These are phyloP conservation scores for Babesia bovis DNA, from an alignment of 169 alveolate species.

Conservation along the genomic window DNA sequence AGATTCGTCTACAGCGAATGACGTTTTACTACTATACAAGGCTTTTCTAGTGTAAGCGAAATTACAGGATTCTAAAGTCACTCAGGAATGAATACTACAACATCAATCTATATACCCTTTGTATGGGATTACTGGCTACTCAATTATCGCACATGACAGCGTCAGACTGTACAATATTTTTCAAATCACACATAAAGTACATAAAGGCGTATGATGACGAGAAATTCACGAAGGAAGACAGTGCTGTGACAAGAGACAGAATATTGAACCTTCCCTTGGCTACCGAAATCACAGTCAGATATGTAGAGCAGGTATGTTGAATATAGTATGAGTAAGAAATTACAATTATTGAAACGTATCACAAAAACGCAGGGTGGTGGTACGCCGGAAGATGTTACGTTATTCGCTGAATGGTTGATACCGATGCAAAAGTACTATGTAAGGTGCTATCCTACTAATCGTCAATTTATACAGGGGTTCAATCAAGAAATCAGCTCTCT, in stretches of 20 bases:
- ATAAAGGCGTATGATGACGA: neutral
- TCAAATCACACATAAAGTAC: constrained; percentile 40
- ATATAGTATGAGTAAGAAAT: neutral
- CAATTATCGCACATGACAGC: constrained; percentile 37
- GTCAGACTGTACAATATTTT: constrained; percentile 41
- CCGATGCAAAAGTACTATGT: constrained; percentile 10
- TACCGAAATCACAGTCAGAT: constrained; percentile 27
- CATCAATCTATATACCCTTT: constrained; percentile 6
- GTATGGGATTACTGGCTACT: constrained; percentile 11
- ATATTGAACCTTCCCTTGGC: constrained; percentile 26
- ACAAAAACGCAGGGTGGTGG: constrained; percentile 1
- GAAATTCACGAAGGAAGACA: neutral
- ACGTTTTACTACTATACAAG: constrained; percentile 58
- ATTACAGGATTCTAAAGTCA: neutral
- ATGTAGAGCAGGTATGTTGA: constrained; percentile 24
- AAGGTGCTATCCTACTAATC: neutral
- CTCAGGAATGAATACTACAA: constrained; percentile 36
- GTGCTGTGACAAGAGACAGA: neutral
- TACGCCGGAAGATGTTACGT: constrained; percentile 44
- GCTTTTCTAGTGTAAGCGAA: constrained; percentile 54
- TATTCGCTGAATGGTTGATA: constrained; percentile 28
- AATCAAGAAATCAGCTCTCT: neutral
- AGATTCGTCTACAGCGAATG: constrained; percentile 44
- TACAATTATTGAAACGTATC: neutral
- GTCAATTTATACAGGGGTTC: neutral